phyloP scores from a whole-genome alignment of 352 stramenopile species.

The Phytophthora megakarya region DNA sequence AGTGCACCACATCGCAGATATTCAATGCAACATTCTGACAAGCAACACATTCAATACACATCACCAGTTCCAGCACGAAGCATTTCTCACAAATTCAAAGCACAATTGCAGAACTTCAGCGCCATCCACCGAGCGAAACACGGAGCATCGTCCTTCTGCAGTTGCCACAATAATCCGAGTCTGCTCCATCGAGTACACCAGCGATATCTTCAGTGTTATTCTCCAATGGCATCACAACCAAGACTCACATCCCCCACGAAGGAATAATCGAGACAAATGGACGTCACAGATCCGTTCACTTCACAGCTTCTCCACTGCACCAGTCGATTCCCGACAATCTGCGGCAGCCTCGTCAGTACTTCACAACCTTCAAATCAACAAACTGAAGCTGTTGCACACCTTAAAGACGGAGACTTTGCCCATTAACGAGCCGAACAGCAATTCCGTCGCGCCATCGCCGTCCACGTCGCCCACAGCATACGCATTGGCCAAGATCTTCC shows the following conservation, averaged over 20 bases:
- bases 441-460: slow-evolving; percentile 61
- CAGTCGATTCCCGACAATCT: slow-evolving; percentile 59
- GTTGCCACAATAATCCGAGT: slow-evolving; percentile 76
- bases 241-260: slow-evolving; percentile 45
- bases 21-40: slow-evolving; percentile 71
- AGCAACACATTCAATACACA: slow-evolving; percentile 11
- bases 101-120: slow-evolving; percentile 58
- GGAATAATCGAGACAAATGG: slow-evolving; percentile 63
- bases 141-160: slow-evolving; percentile 65
- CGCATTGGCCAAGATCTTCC: slow-evolving; percentile 74
- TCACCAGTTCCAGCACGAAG: not conserved
- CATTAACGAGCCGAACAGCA: slow-evolving; percentile 69
- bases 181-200: slow-evolving; percentile 33
- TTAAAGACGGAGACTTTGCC: slow-evolving; percentile 78
- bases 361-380: not conserved
- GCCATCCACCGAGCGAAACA: slow-evolving; percentile 62
- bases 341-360: not conserved
- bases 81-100: slow-evolving; percentile 66
- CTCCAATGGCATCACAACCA: not conserved
- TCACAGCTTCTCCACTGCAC: slow-evolving; percentile 59
- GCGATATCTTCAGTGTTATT: not conserved
- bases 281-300: slow-evolving; percentile 73
- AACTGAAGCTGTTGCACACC: slow-evolving; percentile 24
- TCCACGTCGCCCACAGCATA: slow-evolving; percentile 68
- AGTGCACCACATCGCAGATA: slow-evolving; percentile 59